Evolutionary conservation across 2,329 filamentous ascomycete species (phyloP).

Genomic region (Neofusicoccum ribis): DNA sequence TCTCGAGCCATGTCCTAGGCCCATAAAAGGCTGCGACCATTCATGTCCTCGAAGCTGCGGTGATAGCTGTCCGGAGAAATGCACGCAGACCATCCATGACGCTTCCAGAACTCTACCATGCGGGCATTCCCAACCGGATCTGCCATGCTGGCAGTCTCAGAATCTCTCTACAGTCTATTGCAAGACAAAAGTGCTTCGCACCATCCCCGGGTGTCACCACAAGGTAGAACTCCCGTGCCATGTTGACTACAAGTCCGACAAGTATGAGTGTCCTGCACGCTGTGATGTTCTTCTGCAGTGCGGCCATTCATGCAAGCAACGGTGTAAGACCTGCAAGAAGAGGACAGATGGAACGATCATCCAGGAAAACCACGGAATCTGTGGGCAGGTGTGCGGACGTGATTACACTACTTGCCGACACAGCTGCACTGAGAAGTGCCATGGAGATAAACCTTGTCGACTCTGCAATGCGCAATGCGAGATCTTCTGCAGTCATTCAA

Average conservation of each 20-base stretch:
- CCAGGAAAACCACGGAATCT: constrained; percentile 46
- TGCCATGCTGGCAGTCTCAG: constrained; percentile 37
- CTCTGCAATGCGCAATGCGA: constrained; percentile 56
- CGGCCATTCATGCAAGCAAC: neutral
- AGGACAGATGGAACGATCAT: constrained; percentile 33
- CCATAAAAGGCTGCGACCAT: constrained; percentile 29
- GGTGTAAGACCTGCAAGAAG: neutral
- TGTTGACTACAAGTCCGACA: constrained; percentile 42
- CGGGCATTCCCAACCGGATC: constrained; percentile 27
- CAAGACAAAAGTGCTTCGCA: constrained; percentile 45
- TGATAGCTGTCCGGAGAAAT: constrained; percentile 28
- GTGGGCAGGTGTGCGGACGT: constrained; percentile 52
- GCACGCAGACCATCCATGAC: constrained; percentile 24
- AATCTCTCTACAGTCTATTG: constrained; percentile 53
- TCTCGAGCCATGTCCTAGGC: constrained; percentile 29
- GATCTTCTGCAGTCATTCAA: constrained; percentile 57
- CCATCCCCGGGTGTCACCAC: constrained; percentile 59
- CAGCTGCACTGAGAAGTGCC: constrained; percentile 54
- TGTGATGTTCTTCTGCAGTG: constrained; percentile 44
- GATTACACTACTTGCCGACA: constrained; percentile 59
- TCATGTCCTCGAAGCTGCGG: constrained; percentile 31
- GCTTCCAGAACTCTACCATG: constrained; percentile 29
- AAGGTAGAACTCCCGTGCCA: constrained; percentile 52
- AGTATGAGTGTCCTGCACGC: constrained; percentile 49
- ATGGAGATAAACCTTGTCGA: constrained; percentile 49